Percentiles rank a stretch among this genome's conserved stretches.
Evolutionary conservation across 2,329 filamentous ascomycete genomes (phyloP).

Genomic region (Penicillium oxalicum): DNA sequence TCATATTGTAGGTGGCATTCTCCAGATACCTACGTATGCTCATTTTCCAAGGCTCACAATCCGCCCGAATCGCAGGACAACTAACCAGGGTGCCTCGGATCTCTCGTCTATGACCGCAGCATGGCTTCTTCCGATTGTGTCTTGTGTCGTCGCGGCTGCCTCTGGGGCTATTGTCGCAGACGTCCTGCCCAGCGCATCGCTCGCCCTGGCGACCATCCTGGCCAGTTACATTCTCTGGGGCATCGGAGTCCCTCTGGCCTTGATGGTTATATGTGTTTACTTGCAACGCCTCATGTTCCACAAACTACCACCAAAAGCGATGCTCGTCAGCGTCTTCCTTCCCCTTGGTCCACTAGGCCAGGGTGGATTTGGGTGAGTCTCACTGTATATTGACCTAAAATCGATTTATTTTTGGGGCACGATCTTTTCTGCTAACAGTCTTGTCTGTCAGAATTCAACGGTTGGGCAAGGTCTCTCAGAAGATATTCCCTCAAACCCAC

Average conservation of each 20-base stretch:
- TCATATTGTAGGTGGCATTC: constrained; percentile 42
- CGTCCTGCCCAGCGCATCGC: constrained; percentile 47
- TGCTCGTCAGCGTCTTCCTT: constrained; percentile 61
- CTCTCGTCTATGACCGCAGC: constrained; percentile 56
- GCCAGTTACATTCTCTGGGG: constrained; percentile 63
- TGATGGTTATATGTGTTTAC: constrained; percentile 60
- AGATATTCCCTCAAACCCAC: constrained; percentile 24
- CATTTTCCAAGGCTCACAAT: neutral
- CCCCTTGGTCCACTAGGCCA: constrained; percentile 62
- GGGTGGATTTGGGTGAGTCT: constrained; percentile 31
- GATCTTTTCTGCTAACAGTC: neutral
- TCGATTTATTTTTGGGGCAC: neutral
- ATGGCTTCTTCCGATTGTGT: constrained; percentile 60
- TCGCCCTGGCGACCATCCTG: constrained; percentile 57
- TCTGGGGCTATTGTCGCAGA: constrained; percentile 57
- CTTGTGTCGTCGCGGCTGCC: constrained; percentile 58
- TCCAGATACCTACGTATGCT: no score
- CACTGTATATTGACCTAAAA: neutral
- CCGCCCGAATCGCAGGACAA: neutral
- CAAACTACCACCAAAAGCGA: constrained; percentile 58
- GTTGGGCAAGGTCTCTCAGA: constrained; percentile 41
- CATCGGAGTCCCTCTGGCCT: constrained; percentile 54
- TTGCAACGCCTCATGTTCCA: constrained; percentile 61
- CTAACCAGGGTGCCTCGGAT: constrained; percentile 8
- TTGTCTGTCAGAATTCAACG: constrained; percentile 46